Conservation (phyloP, 2,329 filamentous ascomycete species). For the Cadophora luteo-olivacea region DNA sequence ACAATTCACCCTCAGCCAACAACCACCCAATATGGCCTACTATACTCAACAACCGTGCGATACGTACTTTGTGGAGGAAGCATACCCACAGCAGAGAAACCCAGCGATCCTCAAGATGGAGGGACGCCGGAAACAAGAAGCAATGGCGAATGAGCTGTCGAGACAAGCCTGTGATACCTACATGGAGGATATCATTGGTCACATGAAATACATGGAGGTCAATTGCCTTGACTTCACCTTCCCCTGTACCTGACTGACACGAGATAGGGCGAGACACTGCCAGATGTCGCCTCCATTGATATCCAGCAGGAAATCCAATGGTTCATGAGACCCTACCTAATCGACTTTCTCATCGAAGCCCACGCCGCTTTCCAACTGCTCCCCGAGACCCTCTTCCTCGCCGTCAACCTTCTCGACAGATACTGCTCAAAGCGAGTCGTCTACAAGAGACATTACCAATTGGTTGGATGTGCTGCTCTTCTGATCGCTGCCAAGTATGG, state of each 20-base stretch:
- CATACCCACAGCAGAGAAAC: constrained; percentile 37
- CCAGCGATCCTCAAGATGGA: constrained; percentile 69
- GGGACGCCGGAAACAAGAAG: constrained; percentile 83
- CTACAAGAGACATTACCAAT: constrained; percentile 98
- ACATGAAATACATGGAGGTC: constrained; percentile 94
- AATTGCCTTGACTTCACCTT: constrained; percentile 32
- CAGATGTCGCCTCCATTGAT: constrained; percentile 97
- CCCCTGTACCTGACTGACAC: constrained; percentile 41
- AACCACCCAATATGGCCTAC: constrained; percentile 42
- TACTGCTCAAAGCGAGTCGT: constrained; percentile 98
- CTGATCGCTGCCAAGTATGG: constrained; percentile 98
- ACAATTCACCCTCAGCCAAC: constrained; percentile 25
- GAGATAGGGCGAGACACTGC: constrained; percentile 78
- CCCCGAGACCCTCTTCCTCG: constrained; percentile 93
- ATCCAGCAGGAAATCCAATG: constrained; percentile 99
- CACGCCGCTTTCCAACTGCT: constrained; percentile 93
- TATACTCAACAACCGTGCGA: constrained; percentile 63
- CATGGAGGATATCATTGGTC: constrained; percentile 89
- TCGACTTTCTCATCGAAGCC: constrained; percentile 97
- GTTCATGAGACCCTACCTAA: constrained; percentile 98
- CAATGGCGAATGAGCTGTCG: constrained; percentile 88
- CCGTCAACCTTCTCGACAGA: constrained; percentile 93
- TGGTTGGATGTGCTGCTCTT: constrained; percentile 94
- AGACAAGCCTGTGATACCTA: constrained; percentile 87
- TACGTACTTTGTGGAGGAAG: constrained; percentile 69